Evolutionary conservation across 495 filamentous ascomycete genomes (phyloP).

Genomic region (Aspergillus bertholletiae): DNA sequence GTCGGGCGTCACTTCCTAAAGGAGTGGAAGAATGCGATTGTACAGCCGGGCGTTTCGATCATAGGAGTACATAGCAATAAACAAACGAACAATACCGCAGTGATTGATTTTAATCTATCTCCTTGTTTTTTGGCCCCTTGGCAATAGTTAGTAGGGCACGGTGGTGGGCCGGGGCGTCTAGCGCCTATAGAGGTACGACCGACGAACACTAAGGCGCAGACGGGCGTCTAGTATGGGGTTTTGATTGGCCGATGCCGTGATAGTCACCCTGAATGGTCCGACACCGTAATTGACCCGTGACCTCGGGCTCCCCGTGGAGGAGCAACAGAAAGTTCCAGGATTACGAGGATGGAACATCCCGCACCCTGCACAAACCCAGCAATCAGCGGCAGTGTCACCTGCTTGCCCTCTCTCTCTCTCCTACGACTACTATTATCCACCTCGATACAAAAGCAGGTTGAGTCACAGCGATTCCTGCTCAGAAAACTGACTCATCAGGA

Average conservation of each 20-base stretch:
- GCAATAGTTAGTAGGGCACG: not conserved
- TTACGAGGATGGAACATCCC: no score
- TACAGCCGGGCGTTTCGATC: conserved; percentile 10
- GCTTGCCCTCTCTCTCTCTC: no score
- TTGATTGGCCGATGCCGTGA: not conserved
- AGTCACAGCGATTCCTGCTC: not conserved
- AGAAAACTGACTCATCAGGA: not conserved
- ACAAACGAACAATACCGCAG: not conserved
- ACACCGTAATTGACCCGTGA: not conserved
- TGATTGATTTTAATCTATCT: not conserved
- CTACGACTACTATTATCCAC: not conserved
- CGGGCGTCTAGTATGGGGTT: not conserved
- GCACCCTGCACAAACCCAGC: not conserved
- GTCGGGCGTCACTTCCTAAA: not conserved
- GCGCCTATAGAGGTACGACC: conserved; percentile 1
- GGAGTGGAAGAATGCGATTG: conserved; percentile 4
- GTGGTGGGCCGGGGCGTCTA: not conserved
- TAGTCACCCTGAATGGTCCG: not conserved
- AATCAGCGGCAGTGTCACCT: not conserved
- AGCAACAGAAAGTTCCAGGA: no score
- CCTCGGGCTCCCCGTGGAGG: not conserved
- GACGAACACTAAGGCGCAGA: conserved; percentile 1
- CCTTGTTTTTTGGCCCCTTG: not conserved
- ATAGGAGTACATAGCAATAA: conserved; percentile 18
- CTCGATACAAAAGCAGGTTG: not conserved